These are phyloP conservation scores for Plantago major DNA, from an alignment of 257 asterid genomes.

Conservation along the genomic window DNA sequence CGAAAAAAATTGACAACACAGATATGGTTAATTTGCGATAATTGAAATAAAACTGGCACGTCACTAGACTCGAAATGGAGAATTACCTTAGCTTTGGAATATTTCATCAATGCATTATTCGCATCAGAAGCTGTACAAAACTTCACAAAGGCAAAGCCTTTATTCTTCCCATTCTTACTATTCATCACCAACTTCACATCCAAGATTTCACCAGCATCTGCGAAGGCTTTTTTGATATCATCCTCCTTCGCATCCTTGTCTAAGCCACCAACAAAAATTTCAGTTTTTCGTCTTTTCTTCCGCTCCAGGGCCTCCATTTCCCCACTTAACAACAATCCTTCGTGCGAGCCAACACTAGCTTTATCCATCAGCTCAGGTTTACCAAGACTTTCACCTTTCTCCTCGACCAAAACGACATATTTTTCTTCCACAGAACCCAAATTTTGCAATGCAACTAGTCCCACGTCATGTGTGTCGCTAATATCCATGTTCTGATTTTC, in stretches of 20 bases:
- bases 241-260: slow-evolving; percentile 45
- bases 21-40: not conserved
- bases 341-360: slow-evolving; percentile 23
- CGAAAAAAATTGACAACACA: not conserved
- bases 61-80: slow-evolving; percentile 13
- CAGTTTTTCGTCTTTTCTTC: slow-evolving; percentile 46
- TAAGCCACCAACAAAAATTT: slow-evolving; percentile 69
- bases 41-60: not conserved
- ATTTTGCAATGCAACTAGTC: slow-evolving; percentile 11
- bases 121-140: slow-evolving; percentile 68
- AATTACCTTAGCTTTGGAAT: slow-evolving; percentile 55
- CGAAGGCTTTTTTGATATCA: slow-evolving; percentile 53
- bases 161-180: slow-evolving; percentile 45
- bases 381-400: slow-evolving; percentile 14
- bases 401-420: slow-evolving; percentile 19
- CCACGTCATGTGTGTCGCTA: slow-evolving; percentile 6
- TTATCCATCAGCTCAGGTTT: slow-evolving; percentile 25
- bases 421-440: slow-evolving; percentile 20
- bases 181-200: slow-evolving; percentile 51
- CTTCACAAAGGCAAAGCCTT: slow-evolving; percentile 64
- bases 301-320: slow-evolving; percentile 59
- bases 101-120: slow-evolving; percentile 49
- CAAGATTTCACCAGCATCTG: slow-evolving; percentile 40
- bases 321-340: slow-evolving; percentile 32
- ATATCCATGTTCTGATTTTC: slow-evolving; percentile 16